These are phyloP conservation scores for Psilocybe azurescens DNA, from an alignment of 768 basidiomycete species.

Conservation along the genomic window DNA sequence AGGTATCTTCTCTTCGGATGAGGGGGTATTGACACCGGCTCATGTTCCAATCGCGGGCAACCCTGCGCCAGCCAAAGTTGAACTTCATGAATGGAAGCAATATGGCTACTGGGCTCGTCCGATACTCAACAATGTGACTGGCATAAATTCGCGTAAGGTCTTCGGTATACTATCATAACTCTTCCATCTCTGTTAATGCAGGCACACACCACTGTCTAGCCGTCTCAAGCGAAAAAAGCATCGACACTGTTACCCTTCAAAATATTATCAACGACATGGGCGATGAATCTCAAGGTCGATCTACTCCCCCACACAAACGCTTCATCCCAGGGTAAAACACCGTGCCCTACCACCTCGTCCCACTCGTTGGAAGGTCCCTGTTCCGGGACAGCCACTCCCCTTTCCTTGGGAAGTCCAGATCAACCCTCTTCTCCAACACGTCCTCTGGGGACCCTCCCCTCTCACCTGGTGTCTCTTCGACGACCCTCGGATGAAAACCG, in stretches of 20 bases:
- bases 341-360: conserved; percentile 57
- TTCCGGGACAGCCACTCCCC: conserved; percentile 40
- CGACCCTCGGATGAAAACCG: conserved; percentile 23
- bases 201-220: conserved; percentile 10
- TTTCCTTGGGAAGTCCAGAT: conserved; percentile 58
- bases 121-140: conserved; percentile 39
- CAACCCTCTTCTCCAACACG: conserved; percentile 61
- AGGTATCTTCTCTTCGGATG: conserved; percentile 13
- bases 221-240: conserved; percentile 23
- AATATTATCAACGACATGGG: conserved; percentile 37
- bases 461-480: conserved; percentile 55
- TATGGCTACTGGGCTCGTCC: conserved; percentile 63
- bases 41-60: conserved; percentile 6
- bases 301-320: conserved; percentile 37
- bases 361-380: conserved; percentile 46
- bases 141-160: conserved; percentile 50
- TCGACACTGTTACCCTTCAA: conserved; percentile 29
- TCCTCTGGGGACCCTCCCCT: conserved; percentile 41
- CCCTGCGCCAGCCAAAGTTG: conserved; percentile 18
- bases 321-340: conserved; percentile 54
- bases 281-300: conserved; percentile 26
- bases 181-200: neutral
- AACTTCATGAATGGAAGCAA: conserved; percentile 52
- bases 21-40: conserved; percentile 12
- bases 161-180: neutral